Evolutionary conservation across 495 filamentous ascomycete species (phyloP).

Genomic region (Amorphotheca resinae): DNA sequence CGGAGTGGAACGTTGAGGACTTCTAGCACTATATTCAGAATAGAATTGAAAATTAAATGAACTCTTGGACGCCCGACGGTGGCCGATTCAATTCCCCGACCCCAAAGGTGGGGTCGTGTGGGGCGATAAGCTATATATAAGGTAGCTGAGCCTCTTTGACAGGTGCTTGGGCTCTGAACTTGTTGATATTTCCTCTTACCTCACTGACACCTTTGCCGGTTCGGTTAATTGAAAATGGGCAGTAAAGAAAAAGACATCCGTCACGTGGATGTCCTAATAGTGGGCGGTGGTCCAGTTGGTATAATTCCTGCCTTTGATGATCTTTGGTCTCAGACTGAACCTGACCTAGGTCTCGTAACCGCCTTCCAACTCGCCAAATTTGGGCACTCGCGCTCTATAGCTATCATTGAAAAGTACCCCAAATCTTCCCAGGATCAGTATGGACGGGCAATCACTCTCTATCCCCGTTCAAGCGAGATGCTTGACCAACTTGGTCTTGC

Average conservation of each 20-base stretch:
- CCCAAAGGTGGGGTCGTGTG: no score
- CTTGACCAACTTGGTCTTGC: conserved; percentile 35
- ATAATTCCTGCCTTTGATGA: background rate
- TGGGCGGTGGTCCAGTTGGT: conserved; percentile 18
- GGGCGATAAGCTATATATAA: no score
- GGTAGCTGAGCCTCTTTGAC: no score
- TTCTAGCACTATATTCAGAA: conserved; percentile 8
- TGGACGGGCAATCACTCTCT: conserved; percentile 33
- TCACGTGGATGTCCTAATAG: conserved; percentile 16
- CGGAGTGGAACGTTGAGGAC: conserved; percentile 22
- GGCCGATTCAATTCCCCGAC: no score
- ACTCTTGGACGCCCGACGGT: no score
- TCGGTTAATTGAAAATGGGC: conserved; percentile 5
- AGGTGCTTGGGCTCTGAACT: no score
- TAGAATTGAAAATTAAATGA: no score
- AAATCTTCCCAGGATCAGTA: conserved; percentile 29
- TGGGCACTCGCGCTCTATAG: conserved; percentile 12
- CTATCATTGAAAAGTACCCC: conserved; percentile 30
- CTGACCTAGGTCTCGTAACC: conserved; percentile 28
- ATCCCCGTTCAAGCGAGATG: conserved; percentile 33
- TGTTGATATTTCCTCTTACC: no score
- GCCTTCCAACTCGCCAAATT: conserved; percentile 28
- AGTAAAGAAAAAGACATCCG: background rate
- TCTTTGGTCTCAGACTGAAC: background rate
- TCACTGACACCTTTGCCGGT: no score